phyloP scores from a whole-genome alignment of 805 yeast genomes.

The Suhomyces kilbournensis region DNA sequence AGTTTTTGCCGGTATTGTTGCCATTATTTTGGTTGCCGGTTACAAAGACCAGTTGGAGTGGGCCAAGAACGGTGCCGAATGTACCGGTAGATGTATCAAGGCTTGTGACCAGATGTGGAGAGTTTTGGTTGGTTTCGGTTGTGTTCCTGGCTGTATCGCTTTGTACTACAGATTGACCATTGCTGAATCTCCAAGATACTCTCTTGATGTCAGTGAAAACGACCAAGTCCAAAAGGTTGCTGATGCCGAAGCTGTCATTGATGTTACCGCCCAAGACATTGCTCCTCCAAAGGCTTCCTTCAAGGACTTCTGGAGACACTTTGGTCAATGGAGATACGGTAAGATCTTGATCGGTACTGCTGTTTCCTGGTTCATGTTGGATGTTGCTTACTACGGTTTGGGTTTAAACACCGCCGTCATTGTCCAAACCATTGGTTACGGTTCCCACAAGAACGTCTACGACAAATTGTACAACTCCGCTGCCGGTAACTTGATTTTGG shows the following conservation, averaged over 20 bases:
- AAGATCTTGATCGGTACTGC: constrained; percentile 86
- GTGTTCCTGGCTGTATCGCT: constrained; percentile 83
- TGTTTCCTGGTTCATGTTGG: constrained; percentile 86
- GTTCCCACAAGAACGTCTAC: constrained; percentile 69
- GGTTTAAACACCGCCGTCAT: constrained; percentile 79
- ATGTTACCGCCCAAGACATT: constrained; percentile 33
- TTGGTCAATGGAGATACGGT: constrained; percentile 82
- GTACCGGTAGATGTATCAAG: constrained; percentile 63
- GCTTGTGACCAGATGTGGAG: constrained; percentile 97
- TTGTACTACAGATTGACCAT: constrained; percentile 89
- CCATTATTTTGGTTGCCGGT: constrained; percentile 71
- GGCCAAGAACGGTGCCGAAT: constrained; percentile 55
- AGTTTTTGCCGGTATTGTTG: constrained; percentile 80
- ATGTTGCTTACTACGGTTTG: constrained; percentile 88
- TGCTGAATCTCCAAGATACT: constrained; percentile 92
- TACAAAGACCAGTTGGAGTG: constrained; percentile 57
- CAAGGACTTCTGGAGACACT: constrained; percentile 68
- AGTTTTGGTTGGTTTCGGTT: constrained; percentile 82
- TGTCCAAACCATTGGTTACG: constrained; percentile 80
- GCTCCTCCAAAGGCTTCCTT: constrained; percentile 80
- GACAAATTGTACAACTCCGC: constrained; percentile 67
- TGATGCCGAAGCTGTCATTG: constrained; percentile 44
- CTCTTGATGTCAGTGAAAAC: constrained; percentile 69
- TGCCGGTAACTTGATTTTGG: constrained; percentile 88
- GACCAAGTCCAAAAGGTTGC: constrained; percentile 54